Evolutionary conservation across 1,284 basidiomycete species (phyloP).

Genomic region (Rhodotorula sp.): DNA sequence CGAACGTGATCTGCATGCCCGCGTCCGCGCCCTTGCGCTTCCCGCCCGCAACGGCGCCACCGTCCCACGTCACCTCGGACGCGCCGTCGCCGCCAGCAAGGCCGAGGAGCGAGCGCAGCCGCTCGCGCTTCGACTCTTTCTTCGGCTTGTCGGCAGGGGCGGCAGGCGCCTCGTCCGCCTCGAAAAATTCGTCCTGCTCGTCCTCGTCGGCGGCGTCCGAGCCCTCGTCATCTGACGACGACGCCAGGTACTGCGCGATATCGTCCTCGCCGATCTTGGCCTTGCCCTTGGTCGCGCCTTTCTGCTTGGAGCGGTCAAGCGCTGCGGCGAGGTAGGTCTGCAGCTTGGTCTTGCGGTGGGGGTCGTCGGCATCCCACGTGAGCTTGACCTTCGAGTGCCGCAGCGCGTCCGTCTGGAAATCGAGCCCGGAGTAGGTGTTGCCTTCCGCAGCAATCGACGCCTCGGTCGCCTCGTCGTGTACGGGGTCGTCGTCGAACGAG

Average conservation of each 20-base stretch:
- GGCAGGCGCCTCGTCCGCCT: constrained; percentile 36
- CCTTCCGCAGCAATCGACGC: constrained; percentile 66
- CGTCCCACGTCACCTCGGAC: constrained; percentile 36
- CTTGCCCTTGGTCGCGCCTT: constrained; percentile 51
- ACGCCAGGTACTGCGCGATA: constrained; percentile 81
- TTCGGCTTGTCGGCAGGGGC: constrained; percentile 17
- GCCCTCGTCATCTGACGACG: constrained; percentile 61
- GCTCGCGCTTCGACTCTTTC: constrained; percentile 31
- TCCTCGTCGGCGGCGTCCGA: constrained; percentile 48
- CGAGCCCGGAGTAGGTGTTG: constrained; percentile 73
- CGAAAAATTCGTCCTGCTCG: constrained; percentile 50
- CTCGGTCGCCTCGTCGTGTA: constrained; percentile 56
- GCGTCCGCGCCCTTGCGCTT: constrained; percentile 29
- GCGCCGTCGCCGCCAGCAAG: constrained; percentile 22
- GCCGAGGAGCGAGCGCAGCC: constrained; percentile 34
- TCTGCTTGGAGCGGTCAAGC: constrained; percentile 37
- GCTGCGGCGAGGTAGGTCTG: constrained; percentile 46
- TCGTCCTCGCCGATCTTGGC: constrained; percentile 87
- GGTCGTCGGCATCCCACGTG: constrained; percentile 98
- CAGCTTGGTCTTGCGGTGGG: constrained; percentile 65
- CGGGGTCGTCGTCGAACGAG: constrained; percentile 76
- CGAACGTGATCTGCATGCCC: constrained; percentile 90
- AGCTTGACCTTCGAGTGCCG: constrained; percentile 97
- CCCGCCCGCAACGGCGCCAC: constrained; percentile 15
- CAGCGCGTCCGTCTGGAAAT: constrained; percentile 95